Evolutionary conservation across 202 grass and related monocot species (phyloP).

Genomic region (Carex arenaria): DNA sequence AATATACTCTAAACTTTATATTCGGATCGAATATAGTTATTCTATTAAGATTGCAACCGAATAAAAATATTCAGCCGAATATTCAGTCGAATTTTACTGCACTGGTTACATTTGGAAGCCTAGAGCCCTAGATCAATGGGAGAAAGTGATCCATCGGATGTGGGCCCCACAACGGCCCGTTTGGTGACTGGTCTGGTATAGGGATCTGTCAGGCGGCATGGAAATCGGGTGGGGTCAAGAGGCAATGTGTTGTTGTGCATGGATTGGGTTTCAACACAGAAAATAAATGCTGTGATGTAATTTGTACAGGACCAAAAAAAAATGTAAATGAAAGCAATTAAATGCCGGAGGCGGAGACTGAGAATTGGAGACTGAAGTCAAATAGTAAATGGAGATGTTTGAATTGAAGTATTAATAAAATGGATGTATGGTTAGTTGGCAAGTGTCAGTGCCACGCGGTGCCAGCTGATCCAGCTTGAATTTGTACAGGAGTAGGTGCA

Average conservation of each 20-base stretch:
- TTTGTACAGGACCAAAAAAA: neutral
- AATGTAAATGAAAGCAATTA: neutral
- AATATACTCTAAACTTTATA: too few species aligned
- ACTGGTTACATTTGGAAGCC: neutral
- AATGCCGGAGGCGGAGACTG: neutral
- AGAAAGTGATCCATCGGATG: neutral
- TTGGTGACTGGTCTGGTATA: neutral
- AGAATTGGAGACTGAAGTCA: neutral
- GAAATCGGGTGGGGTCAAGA: neutral
- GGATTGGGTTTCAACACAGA: neutral
- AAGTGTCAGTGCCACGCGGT: neutral
- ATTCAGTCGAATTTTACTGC: too few species aligned
- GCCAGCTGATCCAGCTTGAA: neutral
- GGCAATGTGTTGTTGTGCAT: neutral
- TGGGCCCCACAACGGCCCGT: neutral
- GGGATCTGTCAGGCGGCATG: neutral
- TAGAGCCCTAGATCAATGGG: neutral
- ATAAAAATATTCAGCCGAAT: too few species aligned
- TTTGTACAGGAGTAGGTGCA: too few species aligned
- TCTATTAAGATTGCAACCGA: too few species aligned
- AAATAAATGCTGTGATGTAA: neutral
- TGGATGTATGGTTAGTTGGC: neutral
- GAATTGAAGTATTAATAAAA: neutral
- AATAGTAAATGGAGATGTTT: neutral
- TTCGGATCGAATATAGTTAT: too few species aligned